Conservation (phyloP, 176 grass and related monocot species). For the Aegilops umbellulata region DNA sequence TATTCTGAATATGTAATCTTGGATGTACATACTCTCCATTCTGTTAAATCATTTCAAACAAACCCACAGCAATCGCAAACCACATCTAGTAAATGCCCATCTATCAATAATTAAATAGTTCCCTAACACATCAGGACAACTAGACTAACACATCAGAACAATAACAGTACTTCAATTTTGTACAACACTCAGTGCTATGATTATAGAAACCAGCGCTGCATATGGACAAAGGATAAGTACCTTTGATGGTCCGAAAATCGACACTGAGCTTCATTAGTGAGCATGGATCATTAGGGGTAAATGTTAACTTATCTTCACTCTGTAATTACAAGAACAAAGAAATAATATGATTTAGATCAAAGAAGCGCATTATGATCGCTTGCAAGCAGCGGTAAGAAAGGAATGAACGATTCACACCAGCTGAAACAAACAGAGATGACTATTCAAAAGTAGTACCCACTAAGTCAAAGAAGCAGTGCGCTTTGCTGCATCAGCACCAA, state of each 20-base stretch:
- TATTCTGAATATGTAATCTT: neutral
- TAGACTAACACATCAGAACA: neutral
- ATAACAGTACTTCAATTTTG: neutral
- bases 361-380: neutral
- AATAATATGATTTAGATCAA: neutral
- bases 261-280: slow-evolving; percentile 89
- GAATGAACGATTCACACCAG: neutral
- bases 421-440: neutral
- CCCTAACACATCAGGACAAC: neutral
- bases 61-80: neutral
- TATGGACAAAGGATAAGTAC: slow-evolving; percentile 31
- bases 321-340: slow-evolving; percentile 38
- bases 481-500: neutral
- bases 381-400: neutral
- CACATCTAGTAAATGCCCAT: neutral
- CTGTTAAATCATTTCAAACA: neutral
- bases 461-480: neutral
- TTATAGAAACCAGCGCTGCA: neutral
- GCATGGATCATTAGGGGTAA: slow-evolving; percentile 72
- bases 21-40: neutral
- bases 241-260: slow-evolving; percentile 85
- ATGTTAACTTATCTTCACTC: slow-evolving; percentile 73
- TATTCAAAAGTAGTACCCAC: neutral
- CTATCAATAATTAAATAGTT: neutral
- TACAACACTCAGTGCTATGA: neutral